A percentile compares a stretch with the other conserved stretches of the same genome.
Evolutionary conservation across 225 moss, liverwort and hornwort genomes (phyloP).

Genomic region (Antitrichia curtipendula): DNA sequence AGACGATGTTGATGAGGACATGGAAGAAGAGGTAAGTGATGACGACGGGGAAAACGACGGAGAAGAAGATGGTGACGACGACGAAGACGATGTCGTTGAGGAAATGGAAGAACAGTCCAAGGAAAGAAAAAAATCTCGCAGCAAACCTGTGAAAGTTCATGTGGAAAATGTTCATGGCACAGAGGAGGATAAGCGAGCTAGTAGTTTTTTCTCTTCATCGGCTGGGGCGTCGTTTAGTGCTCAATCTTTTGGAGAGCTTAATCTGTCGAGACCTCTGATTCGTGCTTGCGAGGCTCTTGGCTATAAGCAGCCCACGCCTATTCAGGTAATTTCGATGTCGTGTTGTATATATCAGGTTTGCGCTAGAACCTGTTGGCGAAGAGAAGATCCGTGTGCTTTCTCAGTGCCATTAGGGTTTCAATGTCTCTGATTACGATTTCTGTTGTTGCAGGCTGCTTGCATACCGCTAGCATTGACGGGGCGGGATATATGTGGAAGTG

Average conservation of each 20-base stretch:
- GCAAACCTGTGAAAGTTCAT: slow-evolving; percentile 29
- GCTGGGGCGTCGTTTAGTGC: slow-evolving; percentile 90
- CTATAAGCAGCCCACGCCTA: slow-evolving; percentile 85
- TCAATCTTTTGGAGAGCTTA: slow-evolving; percentile 73
- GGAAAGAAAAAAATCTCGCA: not conserved
- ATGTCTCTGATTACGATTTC: not conserved
- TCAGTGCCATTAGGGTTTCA: not conserved
- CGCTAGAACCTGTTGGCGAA: not conserved
- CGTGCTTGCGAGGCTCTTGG: slow-evolving; percentile 87
- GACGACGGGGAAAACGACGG: not conserved
- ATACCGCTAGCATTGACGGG: slow-evolving; percentile 89
- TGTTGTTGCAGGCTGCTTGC: slow-evolving; percentile 75
- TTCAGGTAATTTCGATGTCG: slow-evolving; percentile 49
- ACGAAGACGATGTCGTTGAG: slow-evolving; percentile 8
- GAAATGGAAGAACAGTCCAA: not conserved
- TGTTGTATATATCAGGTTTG: not conserved
- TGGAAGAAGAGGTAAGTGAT: not conserved
- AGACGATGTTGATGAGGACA: not conserved
- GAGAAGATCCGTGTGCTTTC: not conserved
- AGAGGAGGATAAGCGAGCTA: slow-evolving; percentile 9
- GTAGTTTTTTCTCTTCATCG: slow-evolving; percentile 66
- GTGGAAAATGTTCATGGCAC: slow-evolving; percentile 30
- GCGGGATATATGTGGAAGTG: slow-evolving; percentile 95
- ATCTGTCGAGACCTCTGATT: slow-evolving; percentile 79
- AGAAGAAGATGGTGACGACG: not conserved